Conservation (phyloP, 805 yeast species). For the Metschnikowia lochheadii region DNA sequence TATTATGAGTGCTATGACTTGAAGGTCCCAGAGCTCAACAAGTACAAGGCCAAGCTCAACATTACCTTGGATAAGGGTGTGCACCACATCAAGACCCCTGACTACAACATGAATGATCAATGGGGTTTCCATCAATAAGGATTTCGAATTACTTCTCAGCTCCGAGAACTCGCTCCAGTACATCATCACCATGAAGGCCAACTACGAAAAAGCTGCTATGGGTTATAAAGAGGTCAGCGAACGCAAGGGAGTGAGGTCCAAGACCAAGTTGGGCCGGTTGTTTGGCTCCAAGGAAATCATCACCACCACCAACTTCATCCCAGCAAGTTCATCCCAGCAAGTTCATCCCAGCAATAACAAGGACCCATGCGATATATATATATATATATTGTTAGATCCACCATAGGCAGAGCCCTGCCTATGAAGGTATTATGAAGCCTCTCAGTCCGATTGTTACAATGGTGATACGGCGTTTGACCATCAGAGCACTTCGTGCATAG, state of each 20-base stretch:
- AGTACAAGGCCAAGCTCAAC: conserved; percentile 42
- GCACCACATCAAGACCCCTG: conserved; percentile 68
- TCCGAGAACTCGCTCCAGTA: conserved; percentile 54
- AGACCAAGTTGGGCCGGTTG: conserved; percentile 42
- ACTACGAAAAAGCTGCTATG: conserved; percentile 48
- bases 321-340: no score
- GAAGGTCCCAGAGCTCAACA: no score
- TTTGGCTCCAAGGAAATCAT: conserved; percentile 48
- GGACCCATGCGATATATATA: conserved; percentile 58
- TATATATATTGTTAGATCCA: no score
- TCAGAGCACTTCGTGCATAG: no score
- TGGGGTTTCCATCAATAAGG: conserved; percentile 54
- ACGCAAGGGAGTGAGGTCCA: conserved; percentile 45
- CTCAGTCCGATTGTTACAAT: no score
- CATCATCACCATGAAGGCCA: conserved; percentile 67
- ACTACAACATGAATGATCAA: conserved; percentile 34
- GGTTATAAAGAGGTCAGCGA: conserved; percentile 59
- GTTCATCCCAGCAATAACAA: conserved; percentile 45
- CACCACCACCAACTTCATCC: conserved; percentile 49
- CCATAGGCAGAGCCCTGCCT: no score
- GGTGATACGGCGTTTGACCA: no score
- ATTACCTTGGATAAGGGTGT: conserved; percentile 74
- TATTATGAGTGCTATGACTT: no score
- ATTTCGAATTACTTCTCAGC: conserved; percentile 66
- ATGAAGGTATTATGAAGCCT: no score